phyloP scores from a whole-genome alignment of 2,329 filamentous ascomycete species.

The Plectosphaerella plurivora region DNA sequence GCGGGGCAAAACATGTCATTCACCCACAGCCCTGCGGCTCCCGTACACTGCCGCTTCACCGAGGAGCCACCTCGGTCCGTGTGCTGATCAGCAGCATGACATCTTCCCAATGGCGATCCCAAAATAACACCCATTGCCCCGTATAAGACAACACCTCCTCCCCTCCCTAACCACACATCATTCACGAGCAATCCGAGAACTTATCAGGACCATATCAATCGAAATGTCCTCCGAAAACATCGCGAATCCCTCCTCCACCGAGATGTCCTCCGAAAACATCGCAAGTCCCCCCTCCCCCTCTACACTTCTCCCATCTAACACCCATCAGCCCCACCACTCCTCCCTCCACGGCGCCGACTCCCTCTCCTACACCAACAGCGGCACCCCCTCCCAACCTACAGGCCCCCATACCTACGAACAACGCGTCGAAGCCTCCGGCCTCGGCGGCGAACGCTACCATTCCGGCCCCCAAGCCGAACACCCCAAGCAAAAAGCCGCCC shows the following conservation, averaged over 20 bases:
- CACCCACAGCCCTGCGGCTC: not conserved
- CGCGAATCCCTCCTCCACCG: not conserved
- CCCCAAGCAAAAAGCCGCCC: not conserved
- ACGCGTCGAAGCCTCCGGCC: constrained; percentile 5
- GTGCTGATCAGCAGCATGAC: too few relatives aligned
- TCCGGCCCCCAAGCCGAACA: constrained; percentile 4
- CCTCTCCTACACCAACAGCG: constrained; percentile 14
- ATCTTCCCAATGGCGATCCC: too few relatives aligned
- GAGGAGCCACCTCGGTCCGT: too few relatives aligned
- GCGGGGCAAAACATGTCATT: not conserved
- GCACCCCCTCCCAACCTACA: constrained; percentile 11
- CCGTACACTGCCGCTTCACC: not conserved
- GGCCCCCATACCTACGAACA: not conserved
- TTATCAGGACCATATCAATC: not conserved
- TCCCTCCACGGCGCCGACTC: constrained; percentile 12
- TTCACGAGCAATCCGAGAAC: not conserved
- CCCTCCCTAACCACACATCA: not conserved
- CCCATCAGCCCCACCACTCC: constrained; percentile 2
- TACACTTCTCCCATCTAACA: not conserved
- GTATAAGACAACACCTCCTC: not conserved
- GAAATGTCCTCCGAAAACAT: not conserved
- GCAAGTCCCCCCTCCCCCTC: not conserved
- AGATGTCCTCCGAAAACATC: not conserved
- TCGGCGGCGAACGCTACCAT: constrained; percentile 11
- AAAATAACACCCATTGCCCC: too few relatives aligned